A percentile compares a stretch with the other conserved stretches of the same genome.
phyloP scores from a whole-genome alignment of 495 filamentous ascomycete species.

The Lepraria neglecta region DNA sequence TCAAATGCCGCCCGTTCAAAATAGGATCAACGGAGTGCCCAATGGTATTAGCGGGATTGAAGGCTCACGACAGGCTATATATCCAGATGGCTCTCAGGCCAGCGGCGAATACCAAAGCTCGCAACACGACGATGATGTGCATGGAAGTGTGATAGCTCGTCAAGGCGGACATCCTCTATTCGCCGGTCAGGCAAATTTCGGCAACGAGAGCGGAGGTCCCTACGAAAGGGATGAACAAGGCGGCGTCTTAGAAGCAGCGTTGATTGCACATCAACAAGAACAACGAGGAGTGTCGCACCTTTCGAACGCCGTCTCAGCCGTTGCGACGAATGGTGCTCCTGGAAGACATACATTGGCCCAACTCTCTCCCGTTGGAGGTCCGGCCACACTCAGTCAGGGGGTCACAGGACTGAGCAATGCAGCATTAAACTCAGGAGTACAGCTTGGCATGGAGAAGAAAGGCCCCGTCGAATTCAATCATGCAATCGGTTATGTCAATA shows the following conservation, averaged over 20 bases:
- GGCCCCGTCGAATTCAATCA: constrained; percentile 99
- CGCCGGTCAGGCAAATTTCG: constrained; percentile 20
- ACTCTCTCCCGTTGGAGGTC: constrained; percentile 36
- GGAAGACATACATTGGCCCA: constrained; percentile 41
- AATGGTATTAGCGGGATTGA: constrained; percentile 20
- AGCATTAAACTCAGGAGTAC: constrained; percentile 45
- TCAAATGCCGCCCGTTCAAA: constrained; percentile 28
- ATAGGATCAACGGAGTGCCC: constrained; percentile 17
- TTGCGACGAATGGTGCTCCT: constrained; percentile 44
- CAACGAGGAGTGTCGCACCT: constrained; percentile 75
- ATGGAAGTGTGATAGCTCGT: constrained; percentile 28
- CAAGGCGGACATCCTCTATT: constrained; percentile 23
- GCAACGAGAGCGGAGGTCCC: constrained; percentile 12
- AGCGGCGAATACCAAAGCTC: constrained; percentile 24
- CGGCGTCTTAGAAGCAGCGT: constrained; percentile 43
- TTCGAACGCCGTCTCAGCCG: constrained; percentile 64
- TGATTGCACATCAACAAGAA: constrained; percentile 65
- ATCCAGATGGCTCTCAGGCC: constrained; percentile 24
- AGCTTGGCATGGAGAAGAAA: constrained; percentile 68
- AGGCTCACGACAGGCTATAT: constrained; percentile 23
- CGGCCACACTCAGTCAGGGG: constrained; percentile 24
- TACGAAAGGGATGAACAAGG: constrained; percentile 46
- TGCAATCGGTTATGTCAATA: constrained; percentile 99
- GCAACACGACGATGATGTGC: constrained; percentile 33
- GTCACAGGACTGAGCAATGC: constrained; percentile 31